These are phyloP conservation scores for Geotrichum siamense DNA, from an alignment of 1,139 yeast species.

Conservation along the genomic window DNA sequence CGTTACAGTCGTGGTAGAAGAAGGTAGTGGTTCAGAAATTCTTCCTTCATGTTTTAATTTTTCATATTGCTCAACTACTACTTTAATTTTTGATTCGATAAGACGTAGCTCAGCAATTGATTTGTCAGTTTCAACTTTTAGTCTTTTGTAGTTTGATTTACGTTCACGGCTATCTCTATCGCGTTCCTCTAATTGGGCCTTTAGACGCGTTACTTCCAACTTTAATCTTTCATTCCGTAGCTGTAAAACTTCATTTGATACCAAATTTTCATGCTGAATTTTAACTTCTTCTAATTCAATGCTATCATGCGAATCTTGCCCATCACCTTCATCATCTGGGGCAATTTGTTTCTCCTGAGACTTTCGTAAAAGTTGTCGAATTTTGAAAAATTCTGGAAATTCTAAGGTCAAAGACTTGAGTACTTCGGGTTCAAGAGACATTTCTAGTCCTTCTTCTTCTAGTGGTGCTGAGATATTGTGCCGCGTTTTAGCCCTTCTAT, in stretches of 20 bases:
- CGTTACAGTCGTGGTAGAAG: neutral
- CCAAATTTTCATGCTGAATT: neutral
- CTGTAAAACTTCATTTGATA: slow-evolving; percentile 1
- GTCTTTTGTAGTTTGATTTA: neutral
- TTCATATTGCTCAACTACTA: slow-evolving; percentile 1
- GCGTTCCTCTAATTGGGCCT: neutral
- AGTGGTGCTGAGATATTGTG: neutral
- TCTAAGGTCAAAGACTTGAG: neutral
- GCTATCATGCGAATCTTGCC: neutral
- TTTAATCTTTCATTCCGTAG: slow-evolving; percentile 9
- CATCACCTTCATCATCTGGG: neutral
- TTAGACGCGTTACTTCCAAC: slow-evolving; percentile 11
- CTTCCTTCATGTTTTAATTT: neutral
- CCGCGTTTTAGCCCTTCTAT: slow-evolving; percentile 10
- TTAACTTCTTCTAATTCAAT: neutral
- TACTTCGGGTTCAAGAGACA: neutral
- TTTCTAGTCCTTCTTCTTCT: neutral
- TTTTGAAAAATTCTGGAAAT: neutral
- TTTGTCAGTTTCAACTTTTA: slow-evolving; percentile 1
- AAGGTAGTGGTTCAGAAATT: neutral
- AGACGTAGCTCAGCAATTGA: slow-evolving; percentile 8
- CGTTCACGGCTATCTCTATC: slow-evolving; percentile 3
- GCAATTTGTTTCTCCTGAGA: neutral
- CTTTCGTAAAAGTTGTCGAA: neutral
- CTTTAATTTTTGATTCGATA: slow-evolving; percentile 2